A percentile compares a stretch with the other conserved stretches of the same genome.
These are phyloP conservation scores for Thelephora terrestris DNA, from an alignment of 1,284 basidiomycete genomes.

Conservation along the genomic window DNA sequence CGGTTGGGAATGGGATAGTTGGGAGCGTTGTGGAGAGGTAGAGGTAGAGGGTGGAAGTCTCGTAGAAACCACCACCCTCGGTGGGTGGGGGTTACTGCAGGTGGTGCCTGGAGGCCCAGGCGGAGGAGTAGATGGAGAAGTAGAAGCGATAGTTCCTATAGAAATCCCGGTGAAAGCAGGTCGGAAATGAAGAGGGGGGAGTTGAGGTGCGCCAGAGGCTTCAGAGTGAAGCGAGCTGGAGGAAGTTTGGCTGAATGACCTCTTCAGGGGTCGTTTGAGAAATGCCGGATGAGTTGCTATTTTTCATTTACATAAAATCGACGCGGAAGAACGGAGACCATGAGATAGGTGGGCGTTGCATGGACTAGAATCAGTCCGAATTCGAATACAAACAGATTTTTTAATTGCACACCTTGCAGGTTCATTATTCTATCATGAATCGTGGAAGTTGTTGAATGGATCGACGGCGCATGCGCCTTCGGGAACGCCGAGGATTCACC, in stretches of 20 bases:
- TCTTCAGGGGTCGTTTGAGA: slow-evolving; percentile 43
- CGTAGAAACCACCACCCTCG: slow-evolving; percentile 11
- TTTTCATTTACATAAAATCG: too few species aligned
- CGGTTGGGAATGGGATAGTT: background rate
- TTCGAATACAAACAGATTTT: too few species aligned
- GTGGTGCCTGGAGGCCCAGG: slow-evolving; percentile 18
- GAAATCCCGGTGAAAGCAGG: slow-evolving; percentile 41
- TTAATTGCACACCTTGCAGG: too few species aligned
- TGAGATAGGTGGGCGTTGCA: too few species aligned
- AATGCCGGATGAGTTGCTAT: slow-evolving; percentile 29
- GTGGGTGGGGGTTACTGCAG: slow-evolving; percentile 14
- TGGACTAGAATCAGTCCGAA: too few species aligned
- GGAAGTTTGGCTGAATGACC: slow-evolving; percentile 47
- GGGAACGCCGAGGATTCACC: too few species aligned
- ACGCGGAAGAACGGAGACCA: too few species aligned
- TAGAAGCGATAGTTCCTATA: slow-evolving; percentile 19
- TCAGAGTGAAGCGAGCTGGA: slow-evolving; percentile 42
- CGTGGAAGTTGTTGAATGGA: too few species aligned
- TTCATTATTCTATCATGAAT: too few species aligned
- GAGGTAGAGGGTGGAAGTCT: too few species aligned
- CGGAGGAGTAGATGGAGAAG: slow-evolving; percentile 23
- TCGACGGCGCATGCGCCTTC: too few species aligned
- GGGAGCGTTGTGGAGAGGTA: background rate
- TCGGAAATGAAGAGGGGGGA: slow-evolving; percentile 47
- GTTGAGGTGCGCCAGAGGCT: slow-evolving; percentile 29